Evolutionary conservation across 129 eudicot genomes (phyloP).

Genomic region (sunflower (Helianthus annuus)): HanXRQr2.0-SUNRISE NC_035449.2:16401953-16402452

Average conservation of each 20-base stretch:
- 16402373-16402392: no score
- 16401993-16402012: conserved; percentile 71
- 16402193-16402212: conserved; percentile 74
- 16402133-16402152: conserved; percentile 54
- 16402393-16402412: no score
- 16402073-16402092: conserved; percentile 58
- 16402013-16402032: conserved; percentile 43
- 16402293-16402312: conserved; percentile 18
- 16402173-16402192: conserved; percentile 56
- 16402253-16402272: conserved; percentile 69
- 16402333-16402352: not conserved
- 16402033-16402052: conserved; percentile 54
- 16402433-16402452: no score
- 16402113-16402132: conserved; percentile 53
- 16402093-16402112: conserved; percentile 66
- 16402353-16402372: no score
- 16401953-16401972: conserved; percentile 61
- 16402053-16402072: conserved; percentile 54
- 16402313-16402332: conserved; percentile 1
- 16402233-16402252: conserved; percentile 59
- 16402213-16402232: conserved; percentile 66
- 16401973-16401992: conserved; percentile 58
- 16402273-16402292: conserved; percentile 44
- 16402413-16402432: no score
- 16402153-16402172: conserved; percentile 40